Evolutionary conservation across 2,329 filamentous ascomycete genomes (phyloP), one percentile per base, ranked within the genome.

Genomic region (Tolypocladium guangdongense): DNA sequence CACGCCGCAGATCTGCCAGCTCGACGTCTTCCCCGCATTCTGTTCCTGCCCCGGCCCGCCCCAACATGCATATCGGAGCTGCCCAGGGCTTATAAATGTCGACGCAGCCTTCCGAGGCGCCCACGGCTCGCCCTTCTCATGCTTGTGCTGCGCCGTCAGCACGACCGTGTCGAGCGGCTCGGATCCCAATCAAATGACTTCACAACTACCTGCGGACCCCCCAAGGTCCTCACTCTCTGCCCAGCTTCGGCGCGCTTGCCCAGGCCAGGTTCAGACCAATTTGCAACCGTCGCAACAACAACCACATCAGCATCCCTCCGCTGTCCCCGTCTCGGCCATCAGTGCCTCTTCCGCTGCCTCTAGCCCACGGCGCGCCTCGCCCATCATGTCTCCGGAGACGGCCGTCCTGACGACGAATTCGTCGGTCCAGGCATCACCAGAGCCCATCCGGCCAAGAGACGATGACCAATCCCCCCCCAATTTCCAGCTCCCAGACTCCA

Each of bases 401-500:
- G 68, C 73, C 37, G 68, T 77, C 47, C 70, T 79, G 58, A 81
- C 78, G 54, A 79, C 76, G 52, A 81, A 77, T 67, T 82, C 79
- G 64, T 87, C 84, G 11, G 70, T 86, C 54, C 82, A 86, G 62
- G 76, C 77, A 3, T 88, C 86, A 0, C 86, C 86, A 6, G 85
- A 89, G 60, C 75, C 77, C 48, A 73, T 78, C 52, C 75, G 77
- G 20, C 78, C 77, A 37, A 74, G 76, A 57, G 78, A 80, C 45
- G 70, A 77, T 52, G 81, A 82, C 51, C 70, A 75, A 36, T 74
- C 74, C 51, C 69, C 71, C 35, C 65, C 75, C 30, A 79, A 78
- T 52, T 81, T 91, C 57, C 80, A 87, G 62, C 78, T 93, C 46
- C 87, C 88, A 36, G 88, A 92, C 60, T 77, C 87, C n/a, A 74